Percentiles rank a stretch among this genome's conserved stretches.
Conservation (phyloP, 139 green algal genomes). For the Pleodorina starrii region DNA sequence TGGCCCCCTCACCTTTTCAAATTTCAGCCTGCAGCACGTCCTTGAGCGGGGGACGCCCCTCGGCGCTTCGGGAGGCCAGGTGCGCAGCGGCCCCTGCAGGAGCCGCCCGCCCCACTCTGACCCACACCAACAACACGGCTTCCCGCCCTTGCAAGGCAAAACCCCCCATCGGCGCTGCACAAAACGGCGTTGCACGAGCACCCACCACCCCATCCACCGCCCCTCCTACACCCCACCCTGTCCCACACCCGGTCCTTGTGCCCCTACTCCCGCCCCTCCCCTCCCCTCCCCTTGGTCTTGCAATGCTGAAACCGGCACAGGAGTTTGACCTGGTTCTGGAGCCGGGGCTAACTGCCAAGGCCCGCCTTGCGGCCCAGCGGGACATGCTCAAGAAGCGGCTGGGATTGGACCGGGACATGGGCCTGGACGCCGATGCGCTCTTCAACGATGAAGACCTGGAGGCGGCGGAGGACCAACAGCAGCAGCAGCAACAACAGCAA, state of each 20-base stretch:
- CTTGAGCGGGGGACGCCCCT: constrained; percentile 82
- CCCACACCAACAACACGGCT: too few relatives aligned
- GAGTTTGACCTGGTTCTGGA: constrained; percentile 74
- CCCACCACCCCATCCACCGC: too few relatives aligned
- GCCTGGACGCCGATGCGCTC: constrained; percentile 81
- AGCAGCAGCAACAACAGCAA: background rate
- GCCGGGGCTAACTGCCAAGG: constrained; percentile 53
- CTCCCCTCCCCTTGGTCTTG: background rate
- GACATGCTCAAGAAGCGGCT: constrained; percentile 79
- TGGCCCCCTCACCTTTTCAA: constrained; percentile 51
- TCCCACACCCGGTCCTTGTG: too few relatives aligned
- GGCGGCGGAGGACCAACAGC: constrained; percentile 25
- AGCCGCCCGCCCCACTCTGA: too few relatives aligned
- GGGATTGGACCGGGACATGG: constrained; percentile 70
- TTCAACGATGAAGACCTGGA: constrained; percentile 87
- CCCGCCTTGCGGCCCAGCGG: constrained; percentile 80
- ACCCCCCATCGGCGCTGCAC: too few relatives aligned
- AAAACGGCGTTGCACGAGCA: too few relatives aligned
- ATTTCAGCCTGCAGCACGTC: constrained; percentile 79
- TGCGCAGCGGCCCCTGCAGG: too few relatives aligned
- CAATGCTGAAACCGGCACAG: constrained; percentile 54
- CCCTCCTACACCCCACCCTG: too few relatives aligned
- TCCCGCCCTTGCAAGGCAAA: too few relatives aligned
- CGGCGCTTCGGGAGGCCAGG: constrained; percentile 86
- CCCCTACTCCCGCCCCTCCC: too few relatives aligned